Conservation (phyloP, 164 flowering plant genomes). For the Chloranthus sessilifolius region DNA sequence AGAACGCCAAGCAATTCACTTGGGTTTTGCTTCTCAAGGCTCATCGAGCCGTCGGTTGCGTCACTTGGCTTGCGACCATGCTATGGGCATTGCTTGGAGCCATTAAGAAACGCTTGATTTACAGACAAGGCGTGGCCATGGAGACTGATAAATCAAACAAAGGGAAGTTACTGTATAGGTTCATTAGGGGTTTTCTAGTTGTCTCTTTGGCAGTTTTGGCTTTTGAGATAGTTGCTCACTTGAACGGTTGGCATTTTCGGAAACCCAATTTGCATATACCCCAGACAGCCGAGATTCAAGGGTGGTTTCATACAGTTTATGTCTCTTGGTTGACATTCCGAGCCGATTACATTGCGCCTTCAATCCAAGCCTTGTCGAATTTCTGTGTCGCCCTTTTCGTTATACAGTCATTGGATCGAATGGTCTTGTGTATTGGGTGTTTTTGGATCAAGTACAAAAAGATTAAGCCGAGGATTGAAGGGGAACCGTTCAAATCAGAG, state of each 20-base stretch:
- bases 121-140: slow-evolving; percentile 43
- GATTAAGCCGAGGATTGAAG: slow-evolving; percentile 50
- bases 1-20: slow-evolving; percentile 73
- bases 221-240: slow-evolving; percentile 59
- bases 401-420: slow-evolving; percentile 68
- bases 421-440: slow-evolving; percentile 68
- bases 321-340: slow-evolving; percentile 57
- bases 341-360: slow-evolving; percentile 71
- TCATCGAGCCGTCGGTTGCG: slow-evolving; percentile 65
- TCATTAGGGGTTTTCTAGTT: slow-evolving; percentile 45
- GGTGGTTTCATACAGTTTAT: slow-evolving; percentile 50
- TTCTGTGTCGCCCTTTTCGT: slow-evolving; percentile 73
- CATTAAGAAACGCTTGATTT: slow-evolving; percentile 51
- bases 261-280: slow-evolving; percentile 52
- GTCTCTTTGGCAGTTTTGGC: slow-evolving; percentile 41
- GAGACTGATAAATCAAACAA: slow-evolving; percentile 45
- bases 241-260: slow-evolving; percentile 69
- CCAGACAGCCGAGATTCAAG: slow-evolving; percentile 47
- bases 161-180: slow-evolving; percentile 40
- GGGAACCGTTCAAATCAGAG: slow-evolving; percentile 39
- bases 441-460: slow-evolving; percentile 76
- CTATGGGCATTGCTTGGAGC: slow-evolving; percentile 66
- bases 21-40: slow-evolving; percentile 84
- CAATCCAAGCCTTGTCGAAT: slow-evolving; percentile 47
- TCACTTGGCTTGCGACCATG: slow-evolving; percentile 52